Conservation (phyloP, 352 stramenopile species). For the Elongisporangium anandrum region DNA sequence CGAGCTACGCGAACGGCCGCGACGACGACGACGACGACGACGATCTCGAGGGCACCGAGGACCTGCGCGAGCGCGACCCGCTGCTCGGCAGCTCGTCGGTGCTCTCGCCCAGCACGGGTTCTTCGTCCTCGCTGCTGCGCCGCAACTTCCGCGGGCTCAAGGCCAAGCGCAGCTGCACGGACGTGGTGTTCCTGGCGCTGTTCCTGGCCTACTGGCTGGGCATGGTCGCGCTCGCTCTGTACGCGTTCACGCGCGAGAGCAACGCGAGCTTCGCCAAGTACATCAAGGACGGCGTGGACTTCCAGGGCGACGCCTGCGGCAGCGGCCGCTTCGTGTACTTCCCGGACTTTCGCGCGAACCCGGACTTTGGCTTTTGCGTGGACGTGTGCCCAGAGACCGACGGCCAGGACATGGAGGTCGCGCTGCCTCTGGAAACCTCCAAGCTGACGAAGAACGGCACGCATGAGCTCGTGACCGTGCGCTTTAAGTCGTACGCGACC, state of each 20-base stretch:
- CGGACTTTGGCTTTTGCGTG: constrained; percentile 81
- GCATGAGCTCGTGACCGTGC: constrained; percentile 25
- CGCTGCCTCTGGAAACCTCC: constrained; percentile 36
- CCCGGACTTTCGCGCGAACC: constrained; percentile 54
- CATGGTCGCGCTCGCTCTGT: constrained; percentile 65
- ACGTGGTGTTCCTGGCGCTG: constrained; percentile 47
- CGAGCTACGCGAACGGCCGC: constrained; percentile 15
- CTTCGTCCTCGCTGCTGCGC: constrained; percentile 25
- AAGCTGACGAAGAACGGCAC: constrained; percentile 28
- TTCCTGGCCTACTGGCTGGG: constrained; percentile 71
- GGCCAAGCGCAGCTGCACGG: constrained; percentile 46
- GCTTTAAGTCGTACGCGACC: constrained; percentile 65
- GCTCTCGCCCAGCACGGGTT: constrained; percentile 47
- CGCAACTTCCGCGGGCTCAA: constrained; percentile 38
- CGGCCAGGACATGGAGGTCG: constrained; percentile 40
- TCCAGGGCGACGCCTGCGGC: constrained; percentile 54
- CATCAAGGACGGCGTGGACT: constrained; percentile 78
- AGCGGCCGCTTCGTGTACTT: constrained; percentile 64
- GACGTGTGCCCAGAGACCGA: constrained; percentile 33
- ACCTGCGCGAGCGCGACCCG: constrained; percentile 35
- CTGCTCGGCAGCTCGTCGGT: constrained; percentile 31
- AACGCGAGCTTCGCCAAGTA: constrained; percentile 67
- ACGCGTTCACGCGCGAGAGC: constrained; percentile 64
- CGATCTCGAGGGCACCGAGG: constrained; percentile 7
- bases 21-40: constrained; percentile 7